A percentile compares a stretch with the other conserved stretches of the same genome.
Evolutionary conservation across 805 yeast genomes (phyloP).

Genomic region (Candida ipomoeae): DNA sequence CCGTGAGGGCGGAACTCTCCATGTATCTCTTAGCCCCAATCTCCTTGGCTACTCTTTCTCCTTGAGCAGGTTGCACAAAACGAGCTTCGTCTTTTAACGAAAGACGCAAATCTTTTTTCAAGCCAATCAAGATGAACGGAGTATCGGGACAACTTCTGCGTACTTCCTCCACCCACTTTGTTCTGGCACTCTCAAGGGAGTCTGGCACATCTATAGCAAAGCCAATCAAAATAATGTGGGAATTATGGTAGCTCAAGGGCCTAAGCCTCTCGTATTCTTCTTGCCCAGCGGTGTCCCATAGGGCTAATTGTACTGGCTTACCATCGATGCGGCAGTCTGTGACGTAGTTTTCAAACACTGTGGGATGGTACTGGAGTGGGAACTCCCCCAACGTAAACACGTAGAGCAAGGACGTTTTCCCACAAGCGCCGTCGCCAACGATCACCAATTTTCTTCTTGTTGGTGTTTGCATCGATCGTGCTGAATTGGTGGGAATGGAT

Average conservation of each 20-base stretch:
- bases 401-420: slow-evolving; percentile 84
- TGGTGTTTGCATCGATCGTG: slow-evolving; percentile 16
- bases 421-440: slow-evolving; percentile 95
- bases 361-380: slow-evolving; percentile 89
- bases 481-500: not conserved
- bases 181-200: slow-evolving; percentile 73
- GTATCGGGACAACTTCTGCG: slow-evolving; percentile 73
- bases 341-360: slow-evolving; percentile 91
- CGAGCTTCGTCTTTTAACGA: slow-evolving; percentile 34
- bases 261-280: slow-evolving; percentile 90
- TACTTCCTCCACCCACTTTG: slow-evolving; percentile 88
- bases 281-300: slow-evolving; percentile 98
- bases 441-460: slow-evolving; percentile 69
- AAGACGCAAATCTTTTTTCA: slow-evolving; percentile 75
- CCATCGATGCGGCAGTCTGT: slow-evolving; percentile 94
- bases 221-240: slow-evolving; percentile 81
- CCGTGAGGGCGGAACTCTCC: slow-evolving; percentile 89
- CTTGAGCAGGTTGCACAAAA: slow-evolving; percentile 55
- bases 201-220: slow-evolving; percentile 84
- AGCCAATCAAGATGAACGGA: slow-evolving; percentile 75
- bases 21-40: slow-evolving; percentile 81
- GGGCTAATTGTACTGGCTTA: slow-evolving; percentile 77
- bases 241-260: slow-evolving; percentile 83
- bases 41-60: slow-evolving; percentile 64
- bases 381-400: slow-evolving; percentile 92